These are phyloP conservation scores for Zasmidium citrigriseum DNA, from an alignment of 2,329 filamentous ascomycete genomes.

Conservation along the genomic window DNA sequence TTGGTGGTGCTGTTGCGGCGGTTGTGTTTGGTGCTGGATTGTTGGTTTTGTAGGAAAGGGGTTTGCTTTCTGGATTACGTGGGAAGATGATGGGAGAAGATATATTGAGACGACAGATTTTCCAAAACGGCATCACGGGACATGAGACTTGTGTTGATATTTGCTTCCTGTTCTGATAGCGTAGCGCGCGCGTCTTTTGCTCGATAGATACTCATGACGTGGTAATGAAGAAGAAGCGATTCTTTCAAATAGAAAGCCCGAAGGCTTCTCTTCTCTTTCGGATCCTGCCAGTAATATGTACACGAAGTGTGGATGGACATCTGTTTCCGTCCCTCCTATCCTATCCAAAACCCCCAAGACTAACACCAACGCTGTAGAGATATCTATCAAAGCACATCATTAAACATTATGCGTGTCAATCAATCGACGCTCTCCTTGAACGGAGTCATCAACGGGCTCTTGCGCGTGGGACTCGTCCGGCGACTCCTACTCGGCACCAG, in stretches of 20 bases:
- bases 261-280: no score
- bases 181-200: no score
- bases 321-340: no score
- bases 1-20: conserved; percentile 21
- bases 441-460: conserved; percentile 39
- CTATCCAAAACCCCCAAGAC: conserved; percentile 4
- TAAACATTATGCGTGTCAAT: conserved; percentile 13
- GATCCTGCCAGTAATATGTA: no score
- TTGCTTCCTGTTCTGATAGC: no score
- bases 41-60: conserved; percentile 28
- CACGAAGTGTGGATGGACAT: no score
- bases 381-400: background rate
- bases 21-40: conserved; percentile 28
- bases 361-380: conserved; percentile 12
- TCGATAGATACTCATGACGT: no score
- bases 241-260: no score
- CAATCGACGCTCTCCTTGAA: conserved; percentile 40
- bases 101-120: background rate
- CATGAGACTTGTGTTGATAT: no score
- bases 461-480: conserved; percentile 51
- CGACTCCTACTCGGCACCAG: conserved; percentile 52
- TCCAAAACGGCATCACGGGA: background rate
- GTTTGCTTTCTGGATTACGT: background rate
- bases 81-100: no score
- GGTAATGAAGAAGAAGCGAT: no score